Evolutionary conservation across 352 stramenopile genomes (phyloP), one percentile per base, ranked within the genome.

Genomic region (Globisporangium canariense): DNA sequence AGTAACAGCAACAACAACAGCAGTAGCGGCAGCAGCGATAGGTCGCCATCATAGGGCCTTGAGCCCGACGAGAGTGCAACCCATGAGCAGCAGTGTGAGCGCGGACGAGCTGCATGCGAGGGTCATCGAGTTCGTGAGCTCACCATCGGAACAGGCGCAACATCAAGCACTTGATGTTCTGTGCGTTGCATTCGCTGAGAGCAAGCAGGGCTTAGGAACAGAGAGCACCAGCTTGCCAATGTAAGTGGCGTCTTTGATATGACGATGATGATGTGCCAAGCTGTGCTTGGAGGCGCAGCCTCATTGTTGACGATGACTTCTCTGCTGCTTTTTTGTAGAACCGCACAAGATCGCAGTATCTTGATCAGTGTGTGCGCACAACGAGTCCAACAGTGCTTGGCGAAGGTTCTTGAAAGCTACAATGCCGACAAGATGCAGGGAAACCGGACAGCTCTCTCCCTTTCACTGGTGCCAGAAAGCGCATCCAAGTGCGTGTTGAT

Each of bases 331-430:
- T 41, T 41, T 14, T 41, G 20, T 41, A 75, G 54, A 67, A 55
- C 60, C 2, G 50, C n/a, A n/a, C 60, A 71, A 16, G 73, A 79
- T 22, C 54, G 55, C 6, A 41, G 40, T 8, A 36, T 38, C 3
- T 20, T 67, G 18, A 38, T 62, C 32, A 74, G 69, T 46, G 71
- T 81, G 14, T 73, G 68, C 30, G 66, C 73, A 6, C 75, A 85
- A 50, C 67, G 74, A 13, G 65, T 84, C 3, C 76, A 75, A 0
- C 34, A 69, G 30, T 53, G 38, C 13, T 75, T 79, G 41, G 69
- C 75, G 41, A 68, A 60, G 11, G 55, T 61, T 22, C 65, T 88
- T 10, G 79, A 86, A 45, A 43, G 59, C 5, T 77, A 76, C 34
- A 88, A 79, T 40, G 49, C 66, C 4, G 53, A 58, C 0, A 62